phyloP scores from a whole-genome alignment of 345 rosid genomes.

The Murraya paniculata region DNA sequence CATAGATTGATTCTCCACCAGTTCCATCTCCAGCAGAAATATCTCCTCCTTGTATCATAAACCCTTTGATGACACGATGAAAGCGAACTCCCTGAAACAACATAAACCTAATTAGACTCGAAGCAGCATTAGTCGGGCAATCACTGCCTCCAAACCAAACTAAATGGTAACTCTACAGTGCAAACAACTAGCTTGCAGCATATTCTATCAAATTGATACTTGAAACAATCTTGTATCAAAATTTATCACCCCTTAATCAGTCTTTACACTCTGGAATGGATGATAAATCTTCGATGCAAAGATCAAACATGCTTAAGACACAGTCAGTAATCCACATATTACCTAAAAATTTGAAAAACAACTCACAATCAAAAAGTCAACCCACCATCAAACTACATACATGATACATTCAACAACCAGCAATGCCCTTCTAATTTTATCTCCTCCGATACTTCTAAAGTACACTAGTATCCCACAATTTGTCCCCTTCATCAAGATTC shows the following conservation, averaged over 20 bases:
- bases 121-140: background rate
- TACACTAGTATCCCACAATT: background rate
- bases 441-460: background rate
- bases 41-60: slow-evolving; percentile 96
- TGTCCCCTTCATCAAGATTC: background rate
- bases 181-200: background rate
- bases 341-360: background rate
- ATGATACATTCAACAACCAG: background rate
- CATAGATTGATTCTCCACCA: slow-evolving; percentile 93
- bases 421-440: background rate
- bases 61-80: slow-evolving; percentile 81
- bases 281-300: background rate
- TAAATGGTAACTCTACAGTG: background rate
- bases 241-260: background rate
- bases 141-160: background rate
- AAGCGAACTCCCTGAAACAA: slow-evolving; percentile 69
- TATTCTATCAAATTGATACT: background rate
- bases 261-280: background rate
- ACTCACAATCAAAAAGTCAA: background rate
- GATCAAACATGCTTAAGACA: background rate
- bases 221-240: background rate
- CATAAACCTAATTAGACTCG: background rate
- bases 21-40: slow-evolving; percentile 88
- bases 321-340: background rate
- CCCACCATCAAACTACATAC: background rate